phyloP scores from a whole-genome alignment of 1,139 yeast species.

The Spathaspora sp. region DNA sequence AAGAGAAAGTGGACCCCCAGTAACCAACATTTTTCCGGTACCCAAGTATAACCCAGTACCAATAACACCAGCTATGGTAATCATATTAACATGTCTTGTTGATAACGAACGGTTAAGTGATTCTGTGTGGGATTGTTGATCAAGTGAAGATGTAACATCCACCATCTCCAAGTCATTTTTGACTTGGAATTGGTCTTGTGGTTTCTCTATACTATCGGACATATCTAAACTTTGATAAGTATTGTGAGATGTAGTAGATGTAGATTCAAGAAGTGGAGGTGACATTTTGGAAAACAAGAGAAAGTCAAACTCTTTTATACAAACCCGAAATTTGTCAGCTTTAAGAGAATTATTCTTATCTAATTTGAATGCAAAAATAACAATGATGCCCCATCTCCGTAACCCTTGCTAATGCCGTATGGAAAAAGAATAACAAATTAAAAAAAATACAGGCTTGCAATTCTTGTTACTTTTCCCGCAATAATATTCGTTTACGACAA shows the following conservation, averaged over 20 bases:
- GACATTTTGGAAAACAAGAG: neutral
- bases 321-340: neutral
- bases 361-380: neutral
- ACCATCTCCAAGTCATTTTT: slow-evolving; percentile 9
- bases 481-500: neutral
- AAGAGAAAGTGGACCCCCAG: slow-evolving; percentile 66
- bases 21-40: slow-evolving; percentile 56
- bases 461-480: neutral
- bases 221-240: neutral
- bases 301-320: neutral
- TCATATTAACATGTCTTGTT: slow-evolving; percentile 58
- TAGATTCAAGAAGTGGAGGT: neutral
- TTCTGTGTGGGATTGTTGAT: slow-evolving; percentile 19
- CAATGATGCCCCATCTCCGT: neutral
- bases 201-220: slow-evolving; percentile 1
- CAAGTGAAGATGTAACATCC: slow-evolving; percentile 3
- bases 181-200: neutral
- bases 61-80: slow-evolving; percentile 64
- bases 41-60: slow-evolving; percentile 72
- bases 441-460: neutral
- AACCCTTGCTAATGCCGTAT: neutral
- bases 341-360: neutral
- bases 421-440: neutral
- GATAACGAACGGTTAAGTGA: slow-evolving; percentile 42
- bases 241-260: neutral